Conservation (phyloP, 148 eudicot genomes). For the Selenicereus undatus region DNA sequence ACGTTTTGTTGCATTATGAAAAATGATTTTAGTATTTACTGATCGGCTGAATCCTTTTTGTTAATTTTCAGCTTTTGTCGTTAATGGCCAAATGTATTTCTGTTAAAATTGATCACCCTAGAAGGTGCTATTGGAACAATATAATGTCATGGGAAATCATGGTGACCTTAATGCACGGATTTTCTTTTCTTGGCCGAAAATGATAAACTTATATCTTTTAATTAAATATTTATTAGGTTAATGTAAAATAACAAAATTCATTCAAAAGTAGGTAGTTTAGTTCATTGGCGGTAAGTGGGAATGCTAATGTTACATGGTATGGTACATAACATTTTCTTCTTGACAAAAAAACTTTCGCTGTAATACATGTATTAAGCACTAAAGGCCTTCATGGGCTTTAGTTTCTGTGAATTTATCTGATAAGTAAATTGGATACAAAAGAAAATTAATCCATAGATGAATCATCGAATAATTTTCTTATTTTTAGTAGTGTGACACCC, state of each 20-base stretch:
- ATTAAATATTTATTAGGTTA: neutral
- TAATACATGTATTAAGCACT: too few species aligned
- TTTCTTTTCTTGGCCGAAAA: neutral
- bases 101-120: neutral
- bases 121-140: neutral
- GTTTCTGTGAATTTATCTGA: too few species aligned
- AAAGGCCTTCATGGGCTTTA: too few species aligned
- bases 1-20: neutral
- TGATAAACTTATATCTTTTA: neutral
- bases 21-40: neutral
- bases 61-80: neutral
- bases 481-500: too few species aligned
- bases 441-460: too few species aligned
- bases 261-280: neutral
- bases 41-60: neutral
- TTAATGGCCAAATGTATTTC: neutral
- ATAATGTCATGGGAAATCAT: neutral
- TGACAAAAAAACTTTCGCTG: neutral
- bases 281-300: neutral
- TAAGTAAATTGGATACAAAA: too few species aligned
- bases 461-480: too few species aligned
- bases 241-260: neutral
- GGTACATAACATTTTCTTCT: neutral
- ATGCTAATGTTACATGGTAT: neutral
- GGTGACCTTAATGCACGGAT: neutral